phyloP scores from a whole-genome alignment of 805 yeast species.

The Wickerhamiella sorbophila region DNA sequence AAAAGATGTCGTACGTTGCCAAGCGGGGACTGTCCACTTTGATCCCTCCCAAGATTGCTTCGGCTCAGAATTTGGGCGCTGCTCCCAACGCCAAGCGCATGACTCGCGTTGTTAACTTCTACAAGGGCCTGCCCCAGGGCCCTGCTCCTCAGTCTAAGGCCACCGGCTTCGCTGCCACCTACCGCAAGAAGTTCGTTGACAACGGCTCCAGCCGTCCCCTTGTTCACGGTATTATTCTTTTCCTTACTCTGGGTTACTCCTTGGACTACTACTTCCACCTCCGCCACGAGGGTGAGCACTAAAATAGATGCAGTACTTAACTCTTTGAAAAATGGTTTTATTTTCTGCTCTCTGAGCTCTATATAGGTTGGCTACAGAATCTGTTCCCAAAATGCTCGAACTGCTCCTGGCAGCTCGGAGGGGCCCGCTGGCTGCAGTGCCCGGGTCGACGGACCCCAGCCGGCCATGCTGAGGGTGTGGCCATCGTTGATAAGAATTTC shows the following conservation, averaged over 20 bases:
- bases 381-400: background rate
- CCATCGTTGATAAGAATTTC: background rate
- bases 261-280: constrained; percentile 87
- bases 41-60: constrained; percentile 98
- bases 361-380: background rate
- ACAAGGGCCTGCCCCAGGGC: constrained; percentile 93
- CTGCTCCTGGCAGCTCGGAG: background rate
- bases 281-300: constrained; percentile 20
- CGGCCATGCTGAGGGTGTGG: background rate
- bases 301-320: constrained; percentile 4
- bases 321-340: background rate
- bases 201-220: constrained; percentile 23
- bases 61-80: constrained; percentile 85
- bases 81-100: constrained; percentile 96
- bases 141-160: constrained; percentile 64
- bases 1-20: constrained; percentile 61
- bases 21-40: constrained; percentile 90
- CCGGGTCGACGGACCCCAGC: background rate
- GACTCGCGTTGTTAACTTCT: constrained; percentile 87
- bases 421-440: background rate
- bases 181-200: constrained; percentile 58
- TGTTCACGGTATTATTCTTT: constrained; percentile 54
- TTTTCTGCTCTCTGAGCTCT: background rate
- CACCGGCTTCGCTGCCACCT: constrained; percentile 30
- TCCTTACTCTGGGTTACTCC: constrained; percentile 70